A percentile compares a stretch with the other conserved stretches of the same genome.
These are phyloP conservation scores for Areca catechu DNA, from an alignment of 176 grass and related monocot genomes.

Conservation along the genomic window DNA sequence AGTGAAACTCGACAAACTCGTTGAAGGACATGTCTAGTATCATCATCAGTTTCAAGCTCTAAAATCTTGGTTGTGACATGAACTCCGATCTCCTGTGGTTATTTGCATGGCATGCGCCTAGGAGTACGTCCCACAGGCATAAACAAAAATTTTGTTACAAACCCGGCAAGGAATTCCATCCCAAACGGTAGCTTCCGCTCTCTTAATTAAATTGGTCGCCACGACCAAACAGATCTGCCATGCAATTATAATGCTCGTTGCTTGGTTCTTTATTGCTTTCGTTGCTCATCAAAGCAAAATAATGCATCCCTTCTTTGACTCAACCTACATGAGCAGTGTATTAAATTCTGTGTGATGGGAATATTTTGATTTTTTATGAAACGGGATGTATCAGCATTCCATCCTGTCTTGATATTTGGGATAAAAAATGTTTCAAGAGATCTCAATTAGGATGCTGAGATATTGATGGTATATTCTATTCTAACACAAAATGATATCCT, in stretches of 20 bases:
- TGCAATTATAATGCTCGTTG: conserved; percentile 5
- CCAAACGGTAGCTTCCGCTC: not conserved
- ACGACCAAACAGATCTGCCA: conserved; percentile 23
- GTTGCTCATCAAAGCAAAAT: conserved; percentile 12
- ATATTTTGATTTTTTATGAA: too few relatives aligned
- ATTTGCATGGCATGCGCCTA: conserved; percentile 10
- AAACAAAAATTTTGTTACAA: not conserved
- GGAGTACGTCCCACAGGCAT: conserved; percentile 8
- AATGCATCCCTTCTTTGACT: not conserved
- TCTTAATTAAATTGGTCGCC: not conserved
- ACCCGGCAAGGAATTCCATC: not conserved
- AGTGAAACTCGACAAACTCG: too few relatives aligned
- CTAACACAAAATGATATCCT: too few relatives aligned
- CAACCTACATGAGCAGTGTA: conserved; percentile 9
- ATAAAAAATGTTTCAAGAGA: too few relatives aligned
- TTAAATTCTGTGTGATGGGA: too few relatives aligned
- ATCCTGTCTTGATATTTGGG: too few relatives aligned
- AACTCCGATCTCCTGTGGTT: conserved; percentile 9
- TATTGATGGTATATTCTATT: too few relatives aligned
- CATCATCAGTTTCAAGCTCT: not conserved
- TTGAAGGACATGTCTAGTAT: conserved; percentile 2
- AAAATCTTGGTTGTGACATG: not conserved
- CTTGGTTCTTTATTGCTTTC: not conserved
- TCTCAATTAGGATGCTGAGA: too few relatives aligned
- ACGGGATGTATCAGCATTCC: too few relatives aligned